phyloP scores from a whole-genome alignment of 2,329 filamentous ascomycete genomes.

The Neofusicoccum umdonicola region DNA sequence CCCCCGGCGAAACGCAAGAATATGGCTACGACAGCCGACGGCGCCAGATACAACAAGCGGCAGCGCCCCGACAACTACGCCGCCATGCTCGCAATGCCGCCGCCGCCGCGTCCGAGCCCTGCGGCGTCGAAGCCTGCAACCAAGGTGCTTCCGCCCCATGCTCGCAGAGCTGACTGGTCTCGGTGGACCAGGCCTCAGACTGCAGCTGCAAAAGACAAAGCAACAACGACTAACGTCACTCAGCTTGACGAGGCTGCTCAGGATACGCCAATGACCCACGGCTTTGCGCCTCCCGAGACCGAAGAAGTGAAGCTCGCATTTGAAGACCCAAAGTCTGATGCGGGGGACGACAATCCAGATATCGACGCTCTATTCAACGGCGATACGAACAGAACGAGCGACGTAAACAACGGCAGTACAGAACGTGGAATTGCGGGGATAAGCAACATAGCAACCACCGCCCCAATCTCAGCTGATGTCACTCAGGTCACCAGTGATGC shows the following conservation, averaged over 20 bases:
- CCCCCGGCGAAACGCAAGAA: constrained; percentile 5
- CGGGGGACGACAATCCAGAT: not conserved
- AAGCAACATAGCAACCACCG: too few species aligned
- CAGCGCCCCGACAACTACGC: constrained; percentile 31
- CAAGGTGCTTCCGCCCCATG: not conserved
- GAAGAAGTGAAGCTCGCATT: not conserved
- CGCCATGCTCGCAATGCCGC: constrained; percentile 18
- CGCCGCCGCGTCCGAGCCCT: constrained; percentile 7
- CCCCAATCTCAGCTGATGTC: too few species aligned
- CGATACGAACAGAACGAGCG: too few species aligned
- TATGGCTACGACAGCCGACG: constrained; percentile 28
- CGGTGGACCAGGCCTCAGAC: constrained; percentile 3
- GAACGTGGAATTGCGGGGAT: too few species aligned
- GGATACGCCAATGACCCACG: not conserved
- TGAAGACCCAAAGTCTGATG: not conserved
- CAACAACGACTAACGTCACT: not conserved
- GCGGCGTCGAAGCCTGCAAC: not conserved
- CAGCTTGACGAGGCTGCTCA: not conserved
- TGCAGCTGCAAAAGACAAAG: not conserved
- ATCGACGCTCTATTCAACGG: not conserved
- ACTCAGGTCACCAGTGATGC: too few species aligned
- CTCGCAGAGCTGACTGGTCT: not conserved
- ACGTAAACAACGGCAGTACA: too few species aligned
- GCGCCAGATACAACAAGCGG: constrained; percentile 37
- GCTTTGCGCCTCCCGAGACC: not conserved